Evolutionary conservation across 306 rosid genomes (phyloP).

Genomic region (Dryas octopetala): DNA sequence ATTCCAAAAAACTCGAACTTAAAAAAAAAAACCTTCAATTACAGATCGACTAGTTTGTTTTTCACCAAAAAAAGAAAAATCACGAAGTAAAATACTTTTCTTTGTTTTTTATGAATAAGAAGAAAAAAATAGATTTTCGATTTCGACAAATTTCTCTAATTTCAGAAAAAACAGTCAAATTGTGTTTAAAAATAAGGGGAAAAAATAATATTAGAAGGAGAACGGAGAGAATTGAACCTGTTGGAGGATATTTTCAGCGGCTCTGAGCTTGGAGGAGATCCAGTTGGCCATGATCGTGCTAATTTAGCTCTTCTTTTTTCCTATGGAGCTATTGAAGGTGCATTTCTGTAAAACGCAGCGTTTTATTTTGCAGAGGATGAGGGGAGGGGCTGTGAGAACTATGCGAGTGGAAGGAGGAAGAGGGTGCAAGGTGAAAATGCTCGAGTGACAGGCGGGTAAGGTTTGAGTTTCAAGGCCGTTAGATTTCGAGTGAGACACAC

Average conservation of each 20-base stretch:
- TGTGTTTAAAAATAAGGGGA: too few species aligned
- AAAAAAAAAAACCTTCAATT: not conserved
- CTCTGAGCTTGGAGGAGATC: conserved; percentile 98
- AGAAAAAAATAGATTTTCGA: not conserved
- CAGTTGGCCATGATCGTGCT: conserved; percentile 72
- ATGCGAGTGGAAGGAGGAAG: not conserved
- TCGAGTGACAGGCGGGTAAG: conserved; percentile 3
- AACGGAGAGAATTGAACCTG: conserved; percentile 53
- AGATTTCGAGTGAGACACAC: not conserved
- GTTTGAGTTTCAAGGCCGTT: not conserved
- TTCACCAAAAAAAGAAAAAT: too few species aligned
- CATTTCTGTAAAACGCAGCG: conserved; percentile 29
- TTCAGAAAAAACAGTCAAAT: too few species aligned
- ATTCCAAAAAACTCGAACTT: not conserved
- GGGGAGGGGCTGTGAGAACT: not conserved
- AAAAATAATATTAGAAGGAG: not conserved
- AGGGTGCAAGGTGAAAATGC: not conserved
- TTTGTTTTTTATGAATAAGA: not conserved
- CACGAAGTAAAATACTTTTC: too few species aligned
- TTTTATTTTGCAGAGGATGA: not conserved
- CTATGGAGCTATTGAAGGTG: not conserved
- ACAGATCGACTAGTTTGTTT: conserved; percentile 1
- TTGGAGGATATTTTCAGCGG: conserved; percentile 88
- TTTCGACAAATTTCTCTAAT: not conserved
- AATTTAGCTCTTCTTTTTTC: conserved; percentile 18